These are phyloP conservation scores for Vararia minispora DNA, from an alignment of 768 basidiomycete genomes.

Conservation along the genomic window DNA sequence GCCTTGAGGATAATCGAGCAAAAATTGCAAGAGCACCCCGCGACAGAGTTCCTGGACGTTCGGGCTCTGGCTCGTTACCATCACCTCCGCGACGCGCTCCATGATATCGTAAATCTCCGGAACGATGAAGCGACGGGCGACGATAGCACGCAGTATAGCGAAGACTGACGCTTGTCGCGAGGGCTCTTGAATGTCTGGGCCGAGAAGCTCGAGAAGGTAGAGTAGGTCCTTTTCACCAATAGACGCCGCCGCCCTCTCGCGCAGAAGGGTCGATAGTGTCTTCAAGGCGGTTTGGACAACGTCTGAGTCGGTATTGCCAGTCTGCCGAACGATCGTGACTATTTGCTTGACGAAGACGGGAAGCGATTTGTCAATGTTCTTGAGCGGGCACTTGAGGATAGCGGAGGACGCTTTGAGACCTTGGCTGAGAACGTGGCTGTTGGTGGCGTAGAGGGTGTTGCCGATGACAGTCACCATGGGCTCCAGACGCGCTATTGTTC, in stretches of 20 bases:
- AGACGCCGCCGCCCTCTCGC: slow-evolving; percentile 73
- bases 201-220: slow-evolving; percentile 74
- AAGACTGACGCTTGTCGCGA: slow-evolving; percentile 80
- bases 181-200: slow-evolving; percentile 87
- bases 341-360: slow-evolving; percentile 80
- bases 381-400: slow-evolving; percentile 76
- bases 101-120: slow-evolving; percentile 97
- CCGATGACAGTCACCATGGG: slow-evolving; percentile 82
- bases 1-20: slow-evolving; percentile 96
- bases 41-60: slow-evolving; percentile 90
- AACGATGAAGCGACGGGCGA: slow-evolving; percentile 84
- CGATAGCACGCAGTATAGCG: slow-evolving; percentile 79
- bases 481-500: slow-evolving; percentile 74
- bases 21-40: slow-evolving; percentile 81
- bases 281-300: slow-evolving; percentile 82
- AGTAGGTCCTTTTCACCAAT: slow-evolving; percentile 85
- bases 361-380: slow-evolving; percentile 59
- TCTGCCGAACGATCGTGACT: slow-evolving; percentile 68
- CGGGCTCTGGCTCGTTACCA: slow-evolving; percentile 87
- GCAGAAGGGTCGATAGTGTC: slow-evolving; percentile 76
- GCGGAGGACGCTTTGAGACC: slow-evolving; percentile 73
- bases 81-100: slow-evolving; percentile 83
- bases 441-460: slow-evolving; percentile 82
- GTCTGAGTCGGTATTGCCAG: slow-evolving; percentile 84
- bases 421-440: slow-evolving; percentile 59